Evolutionary conservation across 1,139 yeast species (phyloP), one percentile per base, ranked within the genome.

Genomic region (Nakaseomyces uthaithaninus): DNA sequence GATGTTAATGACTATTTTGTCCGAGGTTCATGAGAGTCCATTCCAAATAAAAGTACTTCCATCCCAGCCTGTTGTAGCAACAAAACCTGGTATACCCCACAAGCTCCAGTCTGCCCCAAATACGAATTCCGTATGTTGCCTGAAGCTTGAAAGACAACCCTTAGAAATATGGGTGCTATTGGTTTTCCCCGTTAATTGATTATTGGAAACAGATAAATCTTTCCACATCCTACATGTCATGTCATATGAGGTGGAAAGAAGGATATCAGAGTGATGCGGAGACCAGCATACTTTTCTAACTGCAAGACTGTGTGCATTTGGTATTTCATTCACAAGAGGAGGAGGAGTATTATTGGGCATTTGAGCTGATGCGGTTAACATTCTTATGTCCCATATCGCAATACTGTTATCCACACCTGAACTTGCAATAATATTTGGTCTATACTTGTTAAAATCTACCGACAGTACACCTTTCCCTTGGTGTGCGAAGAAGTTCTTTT

Each of bases 81-180:
- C 89, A 86, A 94, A 89, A 1, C 96, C 97, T 3, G 93, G 94
- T 49, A 80, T 79, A 8, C 97, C 97, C 96, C 97, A 91, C 42
- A 91, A 64, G 51, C 94, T 81, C 80, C 95, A 91, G 62, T 91
- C 97, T 48, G 91, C 81, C n/a, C 94, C 96, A 49, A 84, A 76
- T 2, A 83, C 96, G 64, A 91, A 91, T 65, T 91, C 98, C 28
- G 77, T 71, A 63, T 91, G 97, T 37, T 63, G 65, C 24, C 72
- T 69, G 68, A 86, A 83, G n/a, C 74, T 71, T 7, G 74, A 76
- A 28, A 69, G 62, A 41, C 77, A 67, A 0, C 78, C 75, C 37
- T 66, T 68, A 25, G 65, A 64, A 28, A 63, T 67, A 40, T 67
- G 53, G 44, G 67, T 54, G 50, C 62, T 57, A 52, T 67, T 60